phyloP scores from a whole-genome alignment of 129 eudicot genomes.

The Saposhnikovia divaricata region DNA sequence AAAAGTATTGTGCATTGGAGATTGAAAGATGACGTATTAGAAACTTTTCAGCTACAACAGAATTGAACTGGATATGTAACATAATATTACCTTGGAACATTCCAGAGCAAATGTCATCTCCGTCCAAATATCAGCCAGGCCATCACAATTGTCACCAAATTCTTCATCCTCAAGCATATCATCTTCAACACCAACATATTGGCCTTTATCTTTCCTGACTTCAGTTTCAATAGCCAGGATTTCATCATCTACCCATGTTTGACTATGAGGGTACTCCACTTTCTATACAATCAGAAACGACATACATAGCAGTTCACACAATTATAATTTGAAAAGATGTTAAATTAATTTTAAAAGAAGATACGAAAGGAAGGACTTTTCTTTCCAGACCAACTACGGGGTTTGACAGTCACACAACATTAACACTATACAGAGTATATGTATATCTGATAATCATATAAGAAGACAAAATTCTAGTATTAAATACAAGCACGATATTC shows the following conservation, averaged over 20 bases:
- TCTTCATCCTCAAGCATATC: constrained; percentile 33
- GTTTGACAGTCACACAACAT: neutral
- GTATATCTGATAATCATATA: neutral
- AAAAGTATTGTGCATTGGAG: neutral
- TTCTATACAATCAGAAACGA: constrained; percentile 32
- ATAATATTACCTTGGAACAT: constrained; percentile 56
- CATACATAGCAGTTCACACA: constrained; percentile 10
- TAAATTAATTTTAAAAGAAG: constrained; percentile 14
- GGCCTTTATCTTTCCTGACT: constrained; percentile 31
- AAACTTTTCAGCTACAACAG: neutral
- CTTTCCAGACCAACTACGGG: neutral
- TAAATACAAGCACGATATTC: neutral
- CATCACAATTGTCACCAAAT: constrained; percentile 42
- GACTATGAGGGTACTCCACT: constrained; percentile 28
- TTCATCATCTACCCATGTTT: constrained; percentile 18
- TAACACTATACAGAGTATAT: neutral
- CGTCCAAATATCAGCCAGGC: constrained; percentile 74
- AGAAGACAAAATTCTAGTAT: neutral
- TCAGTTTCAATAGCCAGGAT: constrained; percentile 26
- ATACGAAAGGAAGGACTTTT: neutral
- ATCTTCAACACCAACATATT: constrained; percentile 42
- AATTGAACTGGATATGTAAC: neutral
- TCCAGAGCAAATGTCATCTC: constrained; percentile 73
- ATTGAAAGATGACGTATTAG: neutral
- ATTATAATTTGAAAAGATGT: constrained; percentile 12